Conservation (phyloP, 768 basidiomycete genomes). For the Lentinula raphanica region DNA sequence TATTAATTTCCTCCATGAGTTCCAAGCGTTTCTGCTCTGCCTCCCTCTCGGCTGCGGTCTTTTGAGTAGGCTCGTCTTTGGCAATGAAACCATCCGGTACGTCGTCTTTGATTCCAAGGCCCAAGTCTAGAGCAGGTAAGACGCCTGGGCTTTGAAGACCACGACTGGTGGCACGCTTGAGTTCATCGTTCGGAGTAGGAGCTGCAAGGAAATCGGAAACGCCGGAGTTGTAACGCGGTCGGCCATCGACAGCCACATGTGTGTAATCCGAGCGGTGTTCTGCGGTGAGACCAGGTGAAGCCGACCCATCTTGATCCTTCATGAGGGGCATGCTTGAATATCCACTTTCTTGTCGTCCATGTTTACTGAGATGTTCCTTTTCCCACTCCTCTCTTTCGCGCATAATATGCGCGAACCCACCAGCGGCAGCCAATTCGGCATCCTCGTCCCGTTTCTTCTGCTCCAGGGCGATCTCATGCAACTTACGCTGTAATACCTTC, state of each 20-base stretch:
- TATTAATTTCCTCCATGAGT: conserved; percentile 72
- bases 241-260: conserved; percentile 39
- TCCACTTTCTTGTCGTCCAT: conserved; percentile 60
- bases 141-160: conserved; percentile 47
- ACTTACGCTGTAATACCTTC: conserved; percentile 69
- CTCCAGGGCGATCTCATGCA: conserved; percentile 75
- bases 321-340: conserved; percentile 61
- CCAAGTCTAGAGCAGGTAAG: conserved; percentile 71
- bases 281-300: conserved; percentile 36
- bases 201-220: conserved; percentile 72
- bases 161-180: conserved; percentile 41
- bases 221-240: conserved; percentile 58
- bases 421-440: conserved; percentile 70
- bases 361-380: conserved; percentile 67
- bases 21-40: conserved; percentile 62
- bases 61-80: conserved; percentile 34
- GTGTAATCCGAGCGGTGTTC: conserved; percentile 50
- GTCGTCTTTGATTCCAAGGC: conserved; percentile 66
- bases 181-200: conserved; percentile 56
- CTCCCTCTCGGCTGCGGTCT: conserved; percentile 35
- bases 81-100: conserved; percentile 69
- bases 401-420: conserved; percentile 56
- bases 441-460: conserved; percentile 67
- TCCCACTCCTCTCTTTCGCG: conserved; percentile 85
- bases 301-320: conserved; percentile 51